Percentiles rank a stretch among this genome's conserved stretches.
Conservation (phyloP, 73 alveolate species). For the Paramecium octaurelia region DNA sequence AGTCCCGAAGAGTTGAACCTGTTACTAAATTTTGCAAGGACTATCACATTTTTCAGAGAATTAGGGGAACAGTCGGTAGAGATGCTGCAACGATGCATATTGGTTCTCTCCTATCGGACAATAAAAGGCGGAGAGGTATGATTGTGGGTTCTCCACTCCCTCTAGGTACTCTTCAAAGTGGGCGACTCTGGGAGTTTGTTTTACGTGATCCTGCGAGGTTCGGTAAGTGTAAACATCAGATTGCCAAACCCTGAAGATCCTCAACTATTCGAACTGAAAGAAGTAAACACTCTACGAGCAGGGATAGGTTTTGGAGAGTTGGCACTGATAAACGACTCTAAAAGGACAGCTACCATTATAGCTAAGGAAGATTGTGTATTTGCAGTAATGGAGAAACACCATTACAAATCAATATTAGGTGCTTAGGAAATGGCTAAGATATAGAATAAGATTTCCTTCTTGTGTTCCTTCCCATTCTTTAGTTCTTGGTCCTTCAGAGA, state of each 20-base stretch:
- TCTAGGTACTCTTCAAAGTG: neutral
- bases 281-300: conserved; percentile 32
- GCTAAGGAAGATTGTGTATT: conserved; percentile 52
- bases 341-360: conserved; percentile 57
- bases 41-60: conserved; percentile 6
- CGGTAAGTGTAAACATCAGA: conserved; percentile 49
- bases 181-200: neutral
- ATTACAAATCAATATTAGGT: neutral
- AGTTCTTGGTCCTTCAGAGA: conserved; percentile 34
- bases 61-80: conserved; percentile 9
- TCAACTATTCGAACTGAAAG: neutral
- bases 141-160: neutral
- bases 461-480: conserved; percentile 32
- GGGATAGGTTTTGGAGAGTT: conserved; percentile 64
- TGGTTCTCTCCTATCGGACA: neutral
- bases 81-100: neutral
- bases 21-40: neutral
- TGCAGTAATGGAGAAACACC: conserved; percentile 57
- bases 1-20: neutral
- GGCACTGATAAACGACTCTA: conserved; percentile 54
- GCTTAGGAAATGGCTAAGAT: neutral
- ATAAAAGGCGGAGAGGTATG: neutral
- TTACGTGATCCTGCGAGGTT: conserved; percentile 36
- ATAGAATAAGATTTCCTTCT: neutral
- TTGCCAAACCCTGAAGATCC: conserved; percentile 46